phyloP scores from a whole-genome alignment of 2,329 filamentous ascomycete species.

The Chaetomium sp. region DNA sequence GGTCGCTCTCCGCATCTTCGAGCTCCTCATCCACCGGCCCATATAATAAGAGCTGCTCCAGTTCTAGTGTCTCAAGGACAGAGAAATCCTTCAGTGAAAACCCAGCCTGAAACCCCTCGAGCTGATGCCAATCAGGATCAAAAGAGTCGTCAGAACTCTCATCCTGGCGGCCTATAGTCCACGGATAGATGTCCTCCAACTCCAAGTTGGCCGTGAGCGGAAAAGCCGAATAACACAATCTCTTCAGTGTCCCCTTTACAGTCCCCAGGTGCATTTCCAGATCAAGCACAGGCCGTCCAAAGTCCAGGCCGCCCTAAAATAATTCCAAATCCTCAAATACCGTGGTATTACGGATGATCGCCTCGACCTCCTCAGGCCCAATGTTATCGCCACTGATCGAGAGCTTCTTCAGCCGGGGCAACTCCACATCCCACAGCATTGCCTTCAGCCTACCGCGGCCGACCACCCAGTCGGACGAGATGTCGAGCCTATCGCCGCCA shows the following conservation, averaged over 20 bases:
- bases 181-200: not conserved
- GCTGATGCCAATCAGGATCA: not conserved
- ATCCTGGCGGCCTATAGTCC: too few species aligned
- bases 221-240: slow-evolving; percentile 3
- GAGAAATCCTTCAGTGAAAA: slow-evolving; percentile 2
- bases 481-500: not conserved
- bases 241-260: slow-evolving; percentile 1
- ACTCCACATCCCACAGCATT: slow-evolving; percentile 1
- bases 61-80: slow-evolving; percentile 2
- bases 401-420: slow-evolving; percentile 1
- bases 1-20: not conserved
- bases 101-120: not conserved
- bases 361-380: not conserved
- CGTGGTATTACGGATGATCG: not conserved
- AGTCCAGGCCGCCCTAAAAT: too few species aligned
- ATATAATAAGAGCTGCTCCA: slow-evolving; percentile 1
- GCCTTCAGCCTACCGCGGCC: not conserved
- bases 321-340: slow-evolving; percentile 3
- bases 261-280: not conserved
- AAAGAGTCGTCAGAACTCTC: not conserved
- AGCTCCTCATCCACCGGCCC: slow-evolving; percentile 1
- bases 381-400: not conserved
- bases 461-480: too few species aligned
- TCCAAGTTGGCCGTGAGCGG: not conserved
- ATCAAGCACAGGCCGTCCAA: not conserved